phyloP scores from a whole-genome alignment of 495 filamentous ascomycete genomes.

The Niebla homalea region DNA sequence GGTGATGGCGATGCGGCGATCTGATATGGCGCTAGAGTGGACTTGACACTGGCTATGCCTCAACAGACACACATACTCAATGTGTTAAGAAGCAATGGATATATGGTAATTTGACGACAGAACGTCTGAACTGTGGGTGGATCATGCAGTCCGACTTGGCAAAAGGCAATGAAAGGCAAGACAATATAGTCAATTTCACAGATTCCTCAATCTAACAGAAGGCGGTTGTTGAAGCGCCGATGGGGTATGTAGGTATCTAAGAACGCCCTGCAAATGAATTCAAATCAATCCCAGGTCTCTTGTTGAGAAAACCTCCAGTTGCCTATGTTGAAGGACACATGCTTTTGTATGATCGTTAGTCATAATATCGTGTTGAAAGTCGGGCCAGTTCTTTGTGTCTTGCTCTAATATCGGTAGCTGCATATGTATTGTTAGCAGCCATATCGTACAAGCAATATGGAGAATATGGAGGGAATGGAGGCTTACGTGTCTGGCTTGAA shows the following conservation, averaged over 20 bases:
- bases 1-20: too few relatives aligned
- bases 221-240: neutral
- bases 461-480: neutral
- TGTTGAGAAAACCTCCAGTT: constrained; percentile 11
- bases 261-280: too few relatives aligned
- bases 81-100: too few relatives aligned
- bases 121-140: too few relatives aligned
- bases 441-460: constrained; percentile 3
- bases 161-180: neutral
- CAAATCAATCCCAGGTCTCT: neutral
- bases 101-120: too few relatives aligned
- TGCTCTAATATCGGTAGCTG: constrained; percentile 35
- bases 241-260: neutral
- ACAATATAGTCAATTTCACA: neutral
- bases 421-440: neutral
- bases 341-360: constrained; percentile 46
- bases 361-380: constrained; percentile 52
- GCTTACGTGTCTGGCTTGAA: constrained; percentile 75
- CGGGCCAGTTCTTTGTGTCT: constrained; percentile 1
- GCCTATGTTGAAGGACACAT: constrained; percentile 50
- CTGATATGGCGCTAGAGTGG: too few relatives aligned
- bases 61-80: too few relatives aligned
- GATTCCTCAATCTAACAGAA: neutral
- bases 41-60: too few relatives aligned
- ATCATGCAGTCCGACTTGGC: neutral